A percentile compares a stretch with the other conserved stretches of the same genome.
Conservation (phyloP, 2,329 filamentous ascomycete genomes). For the Trichoderma oligosporum region DNA sequence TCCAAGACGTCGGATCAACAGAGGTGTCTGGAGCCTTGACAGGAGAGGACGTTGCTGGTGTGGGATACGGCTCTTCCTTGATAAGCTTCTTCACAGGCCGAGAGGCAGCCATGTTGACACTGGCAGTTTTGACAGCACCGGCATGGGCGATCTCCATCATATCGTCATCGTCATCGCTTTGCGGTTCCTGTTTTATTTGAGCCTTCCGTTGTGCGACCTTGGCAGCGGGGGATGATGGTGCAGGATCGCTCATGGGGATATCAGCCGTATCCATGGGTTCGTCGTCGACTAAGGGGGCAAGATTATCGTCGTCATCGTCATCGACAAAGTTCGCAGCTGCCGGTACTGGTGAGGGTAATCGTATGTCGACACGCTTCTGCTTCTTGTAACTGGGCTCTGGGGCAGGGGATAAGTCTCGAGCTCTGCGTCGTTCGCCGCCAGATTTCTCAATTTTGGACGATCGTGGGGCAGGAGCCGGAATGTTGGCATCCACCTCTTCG, state of each 20-base stretch:
- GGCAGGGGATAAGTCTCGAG: conserved; percentile 74
- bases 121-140: conserved; percentile 62
- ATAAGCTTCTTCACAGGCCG: conserved; percentile 67
- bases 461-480: conserved; percentile 50
- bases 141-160: conserved; percentile 84
- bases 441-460: conserved; percentile 63
- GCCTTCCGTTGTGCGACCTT: conserved; percentile 72
- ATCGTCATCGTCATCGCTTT: conserved; percentile 72
- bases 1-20: conserved; percentile 84
- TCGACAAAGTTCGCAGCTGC: conserved; percentile 43
- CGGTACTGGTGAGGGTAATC: conserved; percentile 42
- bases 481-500: conserved; percentile 80
- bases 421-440: conserved; percentile 67
- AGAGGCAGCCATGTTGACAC: conserved; percentile 80
- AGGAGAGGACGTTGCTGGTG: conserved; percentile 75
- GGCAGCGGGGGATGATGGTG: conserved; percentile 80
- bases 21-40: conserved; percentile 54
- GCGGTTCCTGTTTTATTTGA: conserved; percentile 46
- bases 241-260: conserved; percentile 78
- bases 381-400: conserved; percentile 54
- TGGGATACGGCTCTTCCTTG: conserved; percentile 63
- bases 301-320: conserved; percentile 58
- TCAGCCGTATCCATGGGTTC: conserved; percentile 45
- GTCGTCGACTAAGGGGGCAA: conserved; percentile 58
- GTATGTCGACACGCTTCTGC: conserved; percentile 50